Conservation (phyloP, 208 protist species). For the Spongospora subterranea region DNA sequence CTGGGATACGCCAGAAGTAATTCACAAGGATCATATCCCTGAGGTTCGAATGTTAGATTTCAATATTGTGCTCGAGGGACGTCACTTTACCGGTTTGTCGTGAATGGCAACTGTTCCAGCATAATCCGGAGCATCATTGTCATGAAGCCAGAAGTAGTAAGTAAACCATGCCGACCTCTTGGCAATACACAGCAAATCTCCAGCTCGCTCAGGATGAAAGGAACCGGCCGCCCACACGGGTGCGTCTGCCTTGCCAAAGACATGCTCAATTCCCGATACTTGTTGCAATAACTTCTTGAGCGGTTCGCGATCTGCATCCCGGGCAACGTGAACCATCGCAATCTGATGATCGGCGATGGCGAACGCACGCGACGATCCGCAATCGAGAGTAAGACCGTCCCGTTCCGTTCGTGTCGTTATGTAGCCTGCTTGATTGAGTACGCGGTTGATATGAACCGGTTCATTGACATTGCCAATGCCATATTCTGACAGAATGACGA, state of each 20-base stretch:
- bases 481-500: slow-evolving; percentile 48
- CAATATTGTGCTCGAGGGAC: background rate
- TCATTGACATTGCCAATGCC: background rate
- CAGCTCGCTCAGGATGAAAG: background rate
- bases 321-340: slow-evolving; percentile 26
- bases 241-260: background rate
- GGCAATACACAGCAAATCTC: slow-evolving; percentile 9
- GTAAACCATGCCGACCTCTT: slow-evolving; percentile 17
- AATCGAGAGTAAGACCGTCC: slow-evolving; percentile 22
- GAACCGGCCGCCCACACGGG: background rate
- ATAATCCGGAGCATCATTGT: slow-evolving; percentile 29
- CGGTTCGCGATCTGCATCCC: background rate
- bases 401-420: background rate
- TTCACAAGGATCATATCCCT: slow-evolving; percentile 50
- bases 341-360: slow-evolving; percentile 35
- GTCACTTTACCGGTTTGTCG: background rate
- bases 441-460: slow-evolving; percentile 28
- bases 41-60: background rate
- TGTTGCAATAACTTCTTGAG: background rate
- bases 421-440: slow-evolving; percentile 16
- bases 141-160: slow-evolving; percentile 39
- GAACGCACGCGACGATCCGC: slow-evolving; percentile 12
- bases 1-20: background rate
- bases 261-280: background rate
- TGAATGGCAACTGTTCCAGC: slow-evolving; percentile 6